phyloP scores from a whole-genome alignment of 2,329 filamentous ascomycete species.

The Aspergillus tubingensis region DNA sequence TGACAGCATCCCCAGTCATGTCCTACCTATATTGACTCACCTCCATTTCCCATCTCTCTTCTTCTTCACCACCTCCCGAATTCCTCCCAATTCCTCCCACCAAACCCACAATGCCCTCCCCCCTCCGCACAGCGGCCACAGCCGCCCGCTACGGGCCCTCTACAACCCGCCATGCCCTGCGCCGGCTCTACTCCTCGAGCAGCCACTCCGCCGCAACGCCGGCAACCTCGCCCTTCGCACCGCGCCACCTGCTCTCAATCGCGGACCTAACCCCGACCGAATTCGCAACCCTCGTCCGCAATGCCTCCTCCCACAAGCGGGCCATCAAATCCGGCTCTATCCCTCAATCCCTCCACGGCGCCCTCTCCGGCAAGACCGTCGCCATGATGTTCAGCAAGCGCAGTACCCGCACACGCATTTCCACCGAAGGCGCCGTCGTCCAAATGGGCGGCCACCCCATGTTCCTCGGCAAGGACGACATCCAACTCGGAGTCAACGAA shows the following conservation, averaged over 20 bases:
- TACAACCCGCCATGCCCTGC: conserved; percentile 21
- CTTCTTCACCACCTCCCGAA: background rate
- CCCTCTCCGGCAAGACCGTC: conserved; percentile 74
- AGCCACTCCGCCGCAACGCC: conserved; percentile 32
- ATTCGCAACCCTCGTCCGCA: conserved; percentile 77
- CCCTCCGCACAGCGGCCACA: conserved; percentile 30
- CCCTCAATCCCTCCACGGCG: conserved; percentile 60
- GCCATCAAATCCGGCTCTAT: conserved; percentile 70
- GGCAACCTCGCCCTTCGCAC: conserved; percentile 59
- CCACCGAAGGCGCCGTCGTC: conserved; percentile 87
- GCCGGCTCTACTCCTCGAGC: conserved; percentile 38
- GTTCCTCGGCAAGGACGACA: conserved; percentile 95
- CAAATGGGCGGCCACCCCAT: conserved; percentile 89
- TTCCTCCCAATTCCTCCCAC: background rate
- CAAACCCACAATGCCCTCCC: conserved; percentile 27
- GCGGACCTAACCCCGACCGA: conserved; percentile 79
- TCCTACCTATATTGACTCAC: background rate
- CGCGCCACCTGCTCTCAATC: conserved; percentile 90
- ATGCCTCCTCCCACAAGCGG: conserved; percentile 75
- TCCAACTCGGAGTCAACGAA: conserved; percentile 93
- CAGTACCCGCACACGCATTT: conserved; percentile 88
- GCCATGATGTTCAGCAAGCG: conserved; percentile 98
- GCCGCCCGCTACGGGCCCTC: conserved; percentile 24
- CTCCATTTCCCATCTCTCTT: background rate
- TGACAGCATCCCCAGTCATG: background rate